These are phyloP conservation scores for Peronosclerospora sorghi DNA, from an alignment of 352 stramenopile species.

Conservation along the genomic window DNA sequence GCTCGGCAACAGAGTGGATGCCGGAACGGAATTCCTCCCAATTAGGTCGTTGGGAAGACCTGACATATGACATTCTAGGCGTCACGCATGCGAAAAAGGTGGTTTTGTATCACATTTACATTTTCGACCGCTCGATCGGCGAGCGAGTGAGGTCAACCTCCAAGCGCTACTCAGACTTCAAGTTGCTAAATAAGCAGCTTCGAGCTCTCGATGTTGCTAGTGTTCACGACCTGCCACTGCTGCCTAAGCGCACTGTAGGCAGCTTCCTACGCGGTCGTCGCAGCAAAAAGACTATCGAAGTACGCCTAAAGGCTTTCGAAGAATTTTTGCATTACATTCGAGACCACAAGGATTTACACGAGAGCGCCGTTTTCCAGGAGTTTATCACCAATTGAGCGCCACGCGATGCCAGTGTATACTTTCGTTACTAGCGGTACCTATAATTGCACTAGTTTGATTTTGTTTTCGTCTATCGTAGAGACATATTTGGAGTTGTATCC, in stretches of 20 bases:
- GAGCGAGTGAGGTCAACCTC: slow-evolving; percentile 14
- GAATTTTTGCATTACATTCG: slow-evolving; percentile 36
- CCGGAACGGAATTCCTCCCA: slow-evolving; percentile 11
- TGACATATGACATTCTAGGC: slow-evolving; percentile 31
- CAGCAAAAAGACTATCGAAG: slow-evolving; percentile 36
- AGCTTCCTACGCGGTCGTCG: slow-evolving; percentile 38
- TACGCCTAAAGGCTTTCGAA: slow-evolving; percentile 39
- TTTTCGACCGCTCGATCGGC: slow-evolving; percentile 11
- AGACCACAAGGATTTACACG: slow-evolving; percentile 24
- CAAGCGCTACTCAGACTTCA: slow-evolving; percentile 53
- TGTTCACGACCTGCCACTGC: slow-evolving; percentile 15
- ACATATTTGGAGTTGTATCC: no score
- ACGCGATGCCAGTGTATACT: no score
- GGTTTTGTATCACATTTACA: slow-evolving; percentile 49
- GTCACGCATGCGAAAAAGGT: slow-evolving; percentile 34
- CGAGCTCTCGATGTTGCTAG: slow-evolving; percentile 20
- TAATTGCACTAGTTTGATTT: no score
- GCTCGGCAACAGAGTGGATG: slow-evolving; percentile 1
- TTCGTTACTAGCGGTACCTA: no score
- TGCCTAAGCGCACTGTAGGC: slow-evolving; percentile 29
- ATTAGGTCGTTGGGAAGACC: slow-evolving; percentile 2
- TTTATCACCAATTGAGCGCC: slow-evolving; percentile 35
- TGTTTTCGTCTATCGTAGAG: no score
- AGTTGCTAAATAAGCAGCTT: slow-evolving; percentile 33
- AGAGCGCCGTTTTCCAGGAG: slow-evolving; percentile 39